These are phyloP conservation scores for Porpolomopsis calyptriformis DNA, from an alignment of 768 basidiomycete genomes.

Conservation along the genomic window DNA sequence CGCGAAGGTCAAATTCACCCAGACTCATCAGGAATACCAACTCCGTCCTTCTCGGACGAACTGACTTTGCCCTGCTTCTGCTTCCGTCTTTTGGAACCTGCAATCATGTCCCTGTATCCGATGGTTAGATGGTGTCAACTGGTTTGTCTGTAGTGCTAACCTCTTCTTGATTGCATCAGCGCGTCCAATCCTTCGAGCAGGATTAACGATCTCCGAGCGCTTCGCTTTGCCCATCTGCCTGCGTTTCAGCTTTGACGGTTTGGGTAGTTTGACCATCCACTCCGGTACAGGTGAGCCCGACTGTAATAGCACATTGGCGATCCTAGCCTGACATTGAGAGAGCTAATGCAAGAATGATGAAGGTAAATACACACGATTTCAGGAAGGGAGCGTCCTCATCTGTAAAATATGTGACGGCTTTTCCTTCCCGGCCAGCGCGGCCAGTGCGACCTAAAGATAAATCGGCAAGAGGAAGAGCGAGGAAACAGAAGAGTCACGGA, in stretches of 20 bases:
- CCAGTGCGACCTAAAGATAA: constrained; percentile 74
- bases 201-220: constrained; percentile 65
- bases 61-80: constrained; percentile 21
- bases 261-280: constrained; percentile 92
- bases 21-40: neutral
- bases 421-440: constrained; percentile 83
- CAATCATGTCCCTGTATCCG: constrained; percentile 63
- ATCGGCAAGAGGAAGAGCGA: constrained; percentile 6
- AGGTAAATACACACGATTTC: constrained; percentile 49
- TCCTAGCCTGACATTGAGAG: constrained; percentile 32
- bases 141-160: too few species aligned
- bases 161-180: constrained; percentile 64
- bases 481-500: constrained; percentile 16
- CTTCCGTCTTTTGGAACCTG: constrained; percentile 60
- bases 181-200: constrained; percentile 57
- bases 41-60: constrained; percentile 6
- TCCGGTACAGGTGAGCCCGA: constrained; percentile 87
- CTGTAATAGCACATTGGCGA: constrained; percentile 91
- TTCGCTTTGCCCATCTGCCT: constrained; percentile 77
- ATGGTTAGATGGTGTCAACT: neutral
- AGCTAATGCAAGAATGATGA: constrained; percentile 6
- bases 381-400: constrained; percentile 86
- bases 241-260: constrained; percentile 83
- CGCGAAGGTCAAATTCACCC: too few species aligned
- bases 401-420: constrained; percentile 93